A percentile compares a stretch with the other conserved stretches of the same genome.
phyloP scores from a whole-genome alignment of 495 filamentous ascomycete genomes.

The Aspergillus campestris region DNA sequence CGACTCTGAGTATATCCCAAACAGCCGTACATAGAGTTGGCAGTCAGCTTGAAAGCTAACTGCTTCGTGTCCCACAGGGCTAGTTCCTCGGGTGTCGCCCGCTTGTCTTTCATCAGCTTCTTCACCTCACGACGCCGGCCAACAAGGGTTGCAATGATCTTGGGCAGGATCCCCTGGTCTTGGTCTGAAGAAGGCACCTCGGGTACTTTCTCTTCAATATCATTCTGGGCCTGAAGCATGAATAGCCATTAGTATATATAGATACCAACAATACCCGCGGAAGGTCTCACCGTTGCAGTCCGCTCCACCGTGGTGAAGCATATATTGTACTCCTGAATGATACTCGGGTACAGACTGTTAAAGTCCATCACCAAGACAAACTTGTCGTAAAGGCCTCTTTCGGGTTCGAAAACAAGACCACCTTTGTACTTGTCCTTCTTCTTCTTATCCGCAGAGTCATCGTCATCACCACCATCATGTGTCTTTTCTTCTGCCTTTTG shows the following conservation, averaged over 20 bases:
- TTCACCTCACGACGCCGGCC: slow-evolving; percentile 84
- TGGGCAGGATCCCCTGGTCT: slow-evolving; percentile 73
- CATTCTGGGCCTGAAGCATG: slow-evolving; percentile 56
- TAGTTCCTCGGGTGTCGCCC: slow-evolving; percentile 75
- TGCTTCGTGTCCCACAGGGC: slow-evolving; percentile 98
- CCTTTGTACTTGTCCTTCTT: slow-evolving; percentile 99
- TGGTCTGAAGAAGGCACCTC: slow-evolving; percentile 62
- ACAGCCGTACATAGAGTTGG: slow-evolving; percentile 99
- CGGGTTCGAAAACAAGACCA: slow-evolving; percentile 94
- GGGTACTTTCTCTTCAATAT: slow-evolving; percentile 63
- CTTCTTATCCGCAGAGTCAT: slow-evolving; percentile 76
- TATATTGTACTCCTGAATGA: slow-evolving; percentile 98
- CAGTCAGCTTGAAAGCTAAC: slow-evolving; percentile 89
- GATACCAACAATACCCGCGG: neutral
- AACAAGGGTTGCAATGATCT: slow-evolving; percentile 84
- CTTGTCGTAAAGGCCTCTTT: slow-evolving; percentile 94
- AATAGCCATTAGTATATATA: slow-evolving; percentile 9
- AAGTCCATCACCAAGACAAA: slow-evolving; percentile 99
- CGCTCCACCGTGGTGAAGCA: slow-evolving; percentile 96
- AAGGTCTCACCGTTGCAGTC: slow-evolving; percentile 45
- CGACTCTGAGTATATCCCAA: slow-evolving; percentile 90
- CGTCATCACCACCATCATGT: slow-evolving; percentile 57
- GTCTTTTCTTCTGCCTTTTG: slow-evolving; percentile 58
- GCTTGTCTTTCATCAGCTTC: slow-evolving; percentile 90
- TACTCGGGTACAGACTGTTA: slow-evolving; percentile 96